phyloP scores from a whole-genome alignment of 2,329 filamentous ascomycete genomes.

The Colletotrichum cereale region DNA sequence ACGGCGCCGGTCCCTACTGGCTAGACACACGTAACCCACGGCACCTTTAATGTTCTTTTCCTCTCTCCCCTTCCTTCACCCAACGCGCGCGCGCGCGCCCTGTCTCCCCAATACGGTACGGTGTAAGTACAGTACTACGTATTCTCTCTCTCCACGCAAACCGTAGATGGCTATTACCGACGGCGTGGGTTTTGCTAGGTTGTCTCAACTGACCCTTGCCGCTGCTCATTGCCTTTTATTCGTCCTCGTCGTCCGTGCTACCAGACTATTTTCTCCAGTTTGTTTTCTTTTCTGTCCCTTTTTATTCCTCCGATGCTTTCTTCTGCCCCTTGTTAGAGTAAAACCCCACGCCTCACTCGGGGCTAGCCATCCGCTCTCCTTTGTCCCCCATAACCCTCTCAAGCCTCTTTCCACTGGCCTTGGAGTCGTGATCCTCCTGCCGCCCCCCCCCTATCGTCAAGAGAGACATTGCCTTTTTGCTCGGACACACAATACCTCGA shows the following conservation, averaged over 20 bases:
- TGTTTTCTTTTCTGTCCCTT: slow-evolving; percentile 18
- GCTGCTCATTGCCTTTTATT: slow-evolving; percentile 26
- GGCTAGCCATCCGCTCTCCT: slow-evolving; percentile 18
- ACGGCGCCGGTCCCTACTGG: background rate
- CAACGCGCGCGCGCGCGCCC: too few species aligned
- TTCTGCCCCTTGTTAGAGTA: slow-evolving; percentile 20
- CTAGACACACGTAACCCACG: background rate
- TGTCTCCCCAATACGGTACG: too few species aligned
- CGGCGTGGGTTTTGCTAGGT: slow-evolving; percentile 37
- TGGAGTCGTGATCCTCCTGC: background rate
- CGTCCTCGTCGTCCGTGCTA: slow-evolving; percentile 19
- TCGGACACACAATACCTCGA: slow-evolving; percentile 21
- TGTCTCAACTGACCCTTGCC: slow-evolving; percentile 36
- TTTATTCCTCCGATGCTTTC: slow-evolving; percentile 30
- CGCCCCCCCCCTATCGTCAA: slow-evolving; percentile 22
- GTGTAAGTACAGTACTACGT: too few species aligned
- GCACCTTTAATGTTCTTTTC: background rate
- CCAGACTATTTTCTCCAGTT: background rate
- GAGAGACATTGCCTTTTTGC: slow-evolving; percentile 22
- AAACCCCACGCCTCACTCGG: slow-evolving; percentile 12
- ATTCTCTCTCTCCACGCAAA: background rate
- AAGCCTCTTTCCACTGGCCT: background rate
- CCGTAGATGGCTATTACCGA: slow-evolving; percentile 24
- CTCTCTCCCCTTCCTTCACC: background rate
- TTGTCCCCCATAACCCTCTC: background rate